Evolutionary conservation across 1,284 basidiomycete genomes (phyloP), one percentile per base, ranked within the genome.

Genomic region (Schizophyllum amplum): DNA sequence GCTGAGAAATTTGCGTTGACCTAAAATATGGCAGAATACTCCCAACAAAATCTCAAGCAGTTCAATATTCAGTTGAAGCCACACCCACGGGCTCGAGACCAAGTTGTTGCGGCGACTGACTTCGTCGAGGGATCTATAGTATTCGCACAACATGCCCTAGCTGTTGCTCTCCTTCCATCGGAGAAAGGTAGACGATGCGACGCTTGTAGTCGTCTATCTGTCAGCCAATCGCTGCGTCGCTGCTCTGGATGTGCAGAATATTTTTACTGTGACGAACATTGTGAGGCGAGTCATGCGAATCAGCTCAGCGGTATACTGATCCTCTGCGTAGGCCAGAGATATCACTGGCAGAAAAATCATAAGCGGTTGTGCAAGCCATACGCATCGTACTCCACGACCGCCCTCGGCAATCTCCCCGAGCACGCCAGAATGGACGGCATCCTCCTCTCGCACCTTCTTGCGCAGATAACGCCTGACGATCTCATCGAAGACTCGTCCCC

Each of bases 121-220:
- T 61, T 85, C 20, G 48, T 60, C 21, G 66, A 75, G 21, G 85
- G 85, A 13, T 69, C 74, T 1, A 59, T 68, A 21, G 70, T 89
- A 53, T 59, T 84, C n/a, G 66, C 73, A 0, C 70, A 73, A 5
- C 63, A 68, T 5, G 69, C 79, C 1, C 71, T 85, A 20, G 66
- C 76, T 2, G 75, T 74, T 33, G 71, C 75, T n/a, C 72, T 89
- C 1, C 68, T 86, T 4, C 74, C 74, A 1, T 64, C 67, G 5
- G 78, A 83, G 66, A 87, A 88, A 62, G 76, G 83, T 13, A 71
- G 64, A 20, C 73, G 87, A 59, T 90, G 87, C 61, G 87, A 90
- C 66, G 66, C 70, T 33, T 90, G 87, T 63, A 76, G 82, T 61
- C 62, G 66, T 21, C 54, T 65, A 13, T 55, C 67, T 6, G 66